Evolutionary conservation across 139 green algal species (phyloP).

Genomic region (Mychonastes homosphaera): DNA sequence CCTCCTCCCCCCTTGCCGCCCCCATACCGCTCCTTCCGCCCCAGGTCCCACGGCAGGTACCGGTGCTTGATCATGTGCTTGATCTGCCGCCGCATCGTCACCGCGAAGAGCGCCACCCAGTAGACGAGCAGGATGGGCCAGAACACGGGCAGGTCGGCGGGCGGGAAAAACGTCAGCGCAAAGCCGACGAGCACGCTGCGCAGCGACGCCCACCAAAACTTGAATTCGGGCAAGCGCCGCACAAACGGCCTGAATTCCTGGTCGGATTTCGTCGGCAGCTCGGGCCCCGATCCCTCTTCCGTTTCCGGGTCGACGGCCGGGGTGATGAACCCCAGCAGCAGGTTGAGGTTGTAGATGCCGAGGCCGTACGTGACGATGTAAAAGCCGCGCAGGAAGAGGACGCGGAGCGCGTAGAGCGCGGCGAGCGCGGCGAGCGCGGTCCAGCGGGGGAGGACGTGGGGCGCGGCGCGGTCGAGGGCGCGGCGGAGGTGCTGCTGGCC

Average conservation of each 20-base stretch:
- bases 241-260: slow-evolving; percentile 98
- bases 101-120: slow-evolving; percentile 87
- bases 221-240: slow-evolving; percentile 94
- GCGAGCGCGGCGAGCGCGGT: slow-evolving; percentile 35
- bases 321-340: slow-evolving; percentile 95
- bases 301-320: slow-evolving; percentile 71
- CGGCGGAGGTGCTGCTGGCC: too few relatives aligned
- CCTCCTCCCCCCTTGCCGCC: too few relatives aligned
- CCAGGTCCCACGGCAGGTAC: slow-evolving; percentile 90
- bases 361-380: slow-evolving; percentile 98
- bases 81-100: slow-evolving; percentile 99
- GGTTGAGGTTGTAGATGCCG: slow-evolving; percentile 97
- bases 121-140: slow-evolving; percentile 98
- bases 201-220: slow-evolving; percentile 87
- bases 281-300: slow-evolving; percentile 61
- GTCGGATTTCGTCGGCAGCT: slow-evolving; percentile 79
- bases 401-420: slow-evolving; percentile 65
- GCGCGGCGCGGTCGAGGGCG: slow-evolving; percentile 77
- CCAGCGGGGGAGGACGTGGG: slow-evolving; percentile 65
- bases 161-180: slow-evolving; percentile 85
- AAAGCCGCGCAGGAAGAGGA: slow-evolving; percentile 76
- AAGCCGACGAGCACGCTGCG: slow-evolving; percentile 78
- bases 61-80: slow-evolving; percentile 96
- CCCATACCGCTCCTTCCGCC: too few relatives aligned
- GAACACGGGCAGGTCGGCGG: slow-evolving; percentile 97